These are phyloP conservation scores for Phellinidium pouzarii DNA, from an alignment of 1,284 basidiomycete genomes.

Conservation along the genomic window DNA sequence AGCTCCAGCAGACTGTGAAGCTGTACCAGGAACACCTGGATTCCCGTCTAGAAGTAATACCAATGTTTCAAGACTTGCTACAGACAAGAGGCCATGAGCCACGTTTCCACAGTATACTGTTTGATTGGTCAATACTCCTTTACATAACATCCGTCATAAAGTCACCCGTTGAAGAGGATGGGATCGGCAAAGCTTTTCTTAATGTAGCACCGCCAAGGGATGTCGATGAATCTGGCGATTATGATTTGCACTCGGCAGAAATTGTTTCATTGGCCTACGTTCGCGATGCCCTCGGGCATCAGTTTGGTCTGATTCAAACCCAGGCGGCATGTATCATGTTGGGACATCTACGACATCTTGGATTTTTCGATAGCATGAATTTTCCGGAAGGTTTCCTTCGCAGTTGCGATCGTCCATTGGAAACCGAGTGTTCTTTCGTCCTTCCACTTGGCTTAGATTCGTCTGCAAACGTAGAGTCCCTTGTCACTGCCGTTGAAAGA, in stretches of 20 bases:
- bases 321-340: constrained; percentile 47
- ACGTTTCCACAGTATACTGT: constrained; percentile 46
- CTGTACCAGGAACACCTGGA: constrained; percentile 47
- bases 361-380: constrained; percentile 50
- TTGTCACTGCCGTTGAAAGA: constrained; percentile 66
- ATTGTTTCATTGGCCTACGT: constrained; percentile 52
- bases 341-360: constrained; percentile 51
- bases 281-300: constrained; percentile 51
- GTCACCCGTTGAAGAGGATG: constrained; percentile 31
- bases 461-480: constrained; percentile 62
- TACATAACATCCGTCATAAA: constrained; percentile 55
- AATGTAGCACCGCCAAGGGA: constrained; percentile 32
- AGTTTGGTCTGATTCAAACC: constrained; percentile 51
- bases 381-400: constrained; percentile 32
- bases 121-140: constrained; percentile 58
- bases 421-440: constrained; percentile 48
- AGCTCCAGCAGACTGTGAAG: constrained; percentile 48
- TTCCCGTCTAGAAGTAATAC: constrained; percentile 35
- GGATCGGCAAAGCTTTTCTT: constrained; percentile 38
- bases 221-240: constrained; percentile 23
- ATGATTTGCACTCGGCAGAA: constrained; percentile 47
- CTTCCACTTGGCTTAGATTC: constrained; percentile 66
- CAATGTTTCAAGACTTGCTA: constrained; percentile 46
- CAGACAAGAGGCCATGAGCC: constrained; percentile 35
- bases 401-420: constrained; percentile 24